Evolutionary conservation across 495 filamentous ascomycete genomes (phyloP), one percentile per base, ranked within the genome.

Genomic region (Penicillium coprophilum): DNA sequence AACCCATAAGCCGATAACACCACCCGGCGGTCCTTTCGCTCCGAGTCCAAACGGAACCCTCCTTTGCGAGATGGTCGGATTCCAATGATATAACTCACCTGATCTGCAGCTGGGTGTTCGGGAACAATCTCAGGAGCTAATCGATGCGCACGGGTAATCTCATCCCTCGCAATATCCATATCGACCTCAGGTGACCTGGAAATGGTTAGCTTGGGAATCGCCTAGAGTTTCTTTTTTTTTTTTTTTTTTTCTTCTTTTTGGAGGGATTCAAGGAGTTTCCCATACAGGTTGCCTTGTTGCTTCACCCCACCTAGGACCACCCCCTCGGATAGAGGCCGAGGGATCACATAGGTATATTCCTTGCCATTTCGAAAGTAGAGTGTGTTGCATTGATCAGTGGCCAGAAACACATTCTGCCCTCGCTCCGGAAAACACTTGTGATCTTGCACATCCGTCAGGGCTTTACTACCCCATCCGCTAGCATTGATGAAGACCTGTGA

Each of bases 321-420:
- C 8, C 75, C 77, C 7, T 68, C 62, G 12, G 75, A 72, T 5
- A 68, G 50, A 6, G 74, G 69, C n/a, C 77, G 71, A 19, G 78
- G 78, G 41, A 81, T 81, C 19, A 81, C 61, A 56, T 81, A 80
- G 17, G 77, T 80, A 48, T 81, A 81, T 51, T 80, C 75, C 8
- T 67, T 62, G 32, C 77, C 78, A 48, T 76, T 76, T 1, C 71
- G 69, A 38, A 78, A 77, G 46, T 75, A 73, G 58, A 78, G 53
- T 0, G 63, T 71, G 5, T 65, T 39, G 50, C 67, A 71, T 21
- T 67, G 53, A 1, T 72, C 60, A 1, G 71, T 77, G 27, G 56
- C 55, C 11, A 68, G 60, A 41, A 76, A 75, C 6, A 78, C 73
- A 55, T 77, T 78, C 44, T 78, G 75, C 10, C 75, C 75, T 15